Conservation (phyloP, 2,329 filamentous ascomycete species). For the Cordyceps cicadae region DNA sequence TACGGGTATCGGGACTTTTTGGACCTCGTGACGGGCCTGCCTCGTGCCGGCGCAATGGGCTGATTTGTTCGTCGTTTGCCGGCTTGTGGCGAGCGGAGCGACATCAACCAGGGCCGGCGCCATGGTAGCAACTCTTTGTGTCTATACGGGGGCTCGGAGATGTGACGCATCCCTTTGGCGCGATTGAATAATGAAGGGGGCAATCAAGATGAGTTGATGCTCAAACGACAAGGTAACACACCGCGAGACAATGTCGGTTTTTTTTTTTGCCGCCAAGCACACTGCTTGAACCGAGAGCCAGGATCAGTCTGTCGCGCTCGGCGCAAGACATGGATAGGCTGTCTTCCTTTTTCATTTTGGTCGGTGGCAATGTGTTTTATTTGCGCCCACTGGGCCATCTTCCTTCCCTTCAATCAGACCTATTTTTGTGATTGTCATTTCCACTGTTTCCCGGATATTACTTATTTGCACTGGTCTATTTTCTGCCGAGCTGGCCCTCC, state of each 20-base stretch:
- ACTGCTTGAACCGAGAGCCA: not conserved
- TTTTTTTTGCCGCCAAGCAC: too few species aligned
- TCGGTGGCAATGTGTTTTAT: not conserved
- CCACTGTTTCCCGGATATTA: constrained; percentile 4
- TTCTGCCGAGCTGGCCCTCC: not conserved
- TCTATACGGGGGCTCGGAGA: not conserved
- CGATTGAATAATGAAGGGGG: not conserved
- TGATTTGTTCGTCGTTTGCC: not conserved
- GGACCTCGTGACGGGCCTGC: not conserved
- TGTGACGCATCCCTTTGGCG: not conserved
- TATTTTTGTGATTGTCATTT: constrained; percentile 1
- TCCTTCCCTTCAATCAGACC: not conserved
- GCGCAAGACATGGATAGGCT: not conserved
- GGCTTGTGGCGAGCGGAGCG: not conserved
- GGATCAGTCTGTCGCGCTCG: not conserved
- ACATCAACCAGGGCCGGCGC: not conserved
- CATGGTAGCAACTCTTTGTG: not conserved
- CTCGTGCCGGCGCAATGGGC: not conserved
- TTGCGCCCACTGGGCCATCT: not conserved
- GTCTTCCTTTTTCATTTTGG: not conserved
- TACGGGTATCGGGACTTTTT: not conserved
- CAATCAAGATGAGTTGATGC: not conserved
- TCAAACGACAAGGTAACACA: not conserved
- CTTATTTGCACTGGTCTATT: not conserved
- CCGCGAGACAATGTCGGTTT: not conserved